Evolutionary conservation across 768 basidiomycete species (phyloP), one percentile per base, ranked within the genome.

Genomic region (Suillus paluster): DNA sequence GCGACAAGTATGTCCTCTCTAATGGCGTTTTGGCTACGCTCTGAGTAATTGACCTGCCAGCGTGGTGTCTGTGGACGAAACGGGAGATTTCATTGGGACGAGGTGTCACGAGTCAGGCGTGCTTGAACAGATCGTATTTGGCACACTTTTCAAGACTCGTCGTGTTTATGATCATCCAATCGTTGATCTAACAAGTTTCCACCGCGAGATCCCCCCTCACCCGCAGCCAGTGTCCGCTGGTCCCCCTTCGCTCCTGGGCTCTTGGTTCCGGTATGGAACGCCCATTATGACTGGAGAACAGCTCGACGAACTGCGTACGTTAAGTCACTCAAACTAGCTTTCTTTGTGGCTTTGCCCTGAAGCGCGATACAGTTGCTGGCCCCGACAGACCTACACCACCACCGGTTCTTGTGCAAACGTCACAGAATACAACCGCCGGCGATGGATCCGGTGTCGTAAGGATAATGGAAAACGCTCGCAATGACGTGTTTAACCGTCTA

Each of bases 181-280:
- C 60, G 78, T 88, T 60, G 83, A 87, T 61, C 77, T 89, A 52
- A 68, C 76, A 2, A 69, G 70, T 49, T 79, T 80, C 6, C 77
- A 77, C 57, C 77, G 77, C 6, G 64, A 67, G 1, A 70, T 86
- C 0, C 85, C 87, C n/a, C 62, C 83, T 33, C 83, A 86, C 64
- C 89, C 89, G 2, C 83, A 85, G 61, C 88, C 87, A 12, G 81
- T 89, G 4, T 81, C 85, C 17, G 72, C 85, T 34, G 87, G 84
- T 0, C 87, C 86, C 15, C 65, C 83, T 9, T 86, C 86, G 23
- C 65, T 85, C 9, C 70, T 87, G 17, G 79, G 84, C 33, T 82
- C 84, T 4, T 88, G 87, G 79, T 80, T 90, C 61, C 75, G 78
- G 3, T 82, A 80, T 61, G 81, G 78, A 34, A 64, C 65, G 7